These are phyloP conservation scores for Rhizophagus prolifer DNA, from an alignment of 192 early-diverging fungal species.

Conservation along the genomic window DNA sequence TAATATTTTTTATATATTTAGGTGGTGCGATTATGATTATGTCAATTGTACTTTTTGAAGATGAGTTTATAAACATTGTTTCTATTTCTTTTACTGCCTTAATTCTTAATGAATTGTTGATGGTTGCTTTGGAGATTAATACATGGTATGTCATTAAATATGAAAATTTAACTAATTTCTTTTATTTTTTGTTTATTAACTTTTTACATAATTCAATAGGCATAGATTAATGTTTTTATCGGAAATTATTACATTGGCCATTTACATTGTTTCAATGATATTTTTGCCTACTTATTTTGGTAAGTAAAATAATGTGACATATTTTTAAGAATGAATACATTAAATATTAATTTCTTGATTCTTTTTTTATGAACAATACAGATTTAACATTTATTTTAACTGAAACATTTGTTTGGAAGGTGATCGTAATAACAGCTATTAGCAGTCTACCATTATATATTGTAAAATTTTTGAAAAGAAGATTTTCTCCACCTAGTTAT, in stretches of 20 bases:
- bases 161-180: background rate
- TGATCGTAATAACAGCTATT: constrained; percentile 82
- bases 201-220: constrained; percentile 33
- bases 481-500: constrained; percentile 86
- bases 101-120: constrained; percentile 92
- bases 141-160: constrained; percentile 67
- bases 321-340: constrained; percentile 7
- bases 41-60: constrained; percentile 91
- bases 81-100: constrained; percentile 94
- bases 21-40: constrained; percentile 92
- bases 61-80: constrained; percentile 92
- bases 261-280: constrained; percentile 89
- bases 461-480: constrained; percentile 75
- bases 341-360: constrained; percentile 16
- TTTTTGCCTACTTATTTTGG: constrained; percentile 90
- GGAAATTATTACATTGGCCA: constrained; percentile 73
- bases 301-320: constrained; percentile 35
- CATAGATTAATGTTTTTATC: constrained; percentile 87
- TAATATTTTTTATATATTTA: constrained; percentile 23
- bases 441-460: constrained; percentile 86
- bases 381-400: constrained; percentile 86
- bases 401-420: constrained; percentile 85
- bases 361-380: constrained; percentile 30
- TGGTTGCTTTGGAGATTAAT: constrained; percentile 92
- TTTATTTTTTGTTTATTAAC: background rate